Percentiles rank a stretch among this genome's conserved stretches.
These are phyloP conservation scores for Hymenoscyphus fructigenus DNA, from an alignment of 2,329 filamentous ascomycete genomes.

Conservation along the genomic window DNA sequence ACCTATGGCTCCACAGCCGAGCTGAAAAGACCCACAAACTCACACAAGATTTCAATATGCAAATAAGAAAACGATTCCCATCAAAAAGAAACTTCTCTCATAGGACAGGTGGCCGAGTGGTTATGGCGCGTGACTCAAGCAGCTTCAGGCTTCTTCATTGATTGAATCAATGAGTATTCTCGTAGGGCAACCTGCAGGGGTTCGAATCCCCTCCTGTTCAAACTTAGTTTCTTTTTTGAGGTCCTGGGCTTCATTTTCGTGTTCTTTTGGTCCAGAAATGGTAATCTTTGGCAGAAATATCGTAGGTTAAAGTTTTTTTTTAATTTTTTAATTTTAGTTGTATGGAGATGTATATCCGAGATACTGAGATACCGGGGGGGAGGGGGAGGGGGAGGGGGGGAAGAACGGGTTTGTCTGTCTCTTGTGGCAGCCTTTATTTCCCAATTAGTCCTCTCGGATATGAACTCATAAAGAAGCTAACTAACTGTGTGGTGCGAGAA, in stretches of 20 bases:
- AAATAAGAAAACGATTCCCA: not conserved
- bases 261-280: too few relatives aligned
- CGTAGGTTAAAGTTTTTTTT: too few relatives aligned
- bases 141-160: conserved; percentile 10
- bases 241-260: not conserved
- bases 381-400: too few relatives aligned
- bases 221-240: conserved; percentile 15
- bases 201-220: conserved; percentile 33
- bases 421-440: too few relatives aligned
- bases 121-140: conserved; percentile 34
- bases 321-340: too few relatives aligned
- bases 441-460: too few relatives aligned
- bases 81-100: not conserved
- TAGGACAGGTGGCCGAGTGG: conserved; percentile 29
- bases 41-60: not conserved
- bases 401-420: too few relatives aligned
- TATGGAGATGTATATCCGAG: too few relatives aligned
- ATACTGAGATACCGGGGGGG: too few relatives aligned
- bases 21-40: not conserved
- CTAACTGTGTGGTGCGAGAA: too few relatives aligned
- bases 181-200: conserved; percentile 33
- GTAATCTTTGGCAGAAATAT: too few relatives aligned
- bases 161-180: conserved; percentile 24
- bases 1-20: not conserved
- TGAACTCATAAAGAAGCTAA: too few relatives aligned